Evolutionary conservation across 2,329 filamentous ascomycete species (phyloP).

Genomic region (Onygenales sp.): DNA sequence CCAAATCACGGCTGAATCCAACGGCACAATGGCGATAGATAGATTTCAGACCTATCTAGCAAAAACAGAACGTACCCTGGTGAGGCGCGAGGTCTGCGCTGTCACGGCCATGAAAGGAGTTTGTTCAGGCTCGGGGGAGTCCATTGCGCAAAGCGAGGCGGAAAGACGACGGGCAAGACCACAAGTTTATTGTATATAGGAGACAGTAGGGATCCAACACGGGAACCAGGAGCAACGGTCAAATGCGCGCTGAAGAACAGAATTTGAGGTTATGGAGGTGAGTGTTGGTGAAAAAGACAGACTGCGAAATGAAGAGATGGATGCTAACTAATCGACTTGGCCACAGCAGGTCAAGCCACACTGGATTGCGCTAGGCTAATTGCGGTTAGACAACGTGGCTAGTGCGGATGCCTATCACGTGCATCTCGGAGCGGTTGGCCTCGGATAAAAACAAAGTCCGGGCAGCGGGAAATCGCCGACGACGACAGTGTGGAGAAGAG

Average conservation of each 20-base stretch:
- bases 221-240: not conserved
- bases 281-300: not conserved
- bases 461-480: not conserved
- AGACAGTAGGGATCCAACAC: not conserved
- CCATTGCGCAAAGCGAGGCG: conserved; percentile 47
- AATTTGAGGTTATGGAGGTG: not conserved
- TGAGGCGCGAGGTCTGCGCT: conserved; percentile 57
- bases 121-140: conserved; percentile 75
- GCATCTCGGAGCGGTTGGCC: conserved; percentile 18
- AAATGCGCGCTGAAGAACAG: not conserved
- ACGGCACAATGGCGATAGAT: not conserved
- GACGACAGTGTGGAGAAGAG: not conserved
- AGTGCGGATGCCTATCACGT: not conserved
- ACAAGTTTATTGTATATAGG: not conserved
- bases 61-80: conserved; percentile 27
- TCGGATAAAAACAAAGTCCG: conserved; percentile 13
- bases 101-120: conserved; percentile 87
- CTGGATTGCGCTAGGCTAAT: not conserved
- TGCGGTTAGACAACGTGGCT: not conserved
- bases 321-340: not conserved
- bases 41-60: not conserved
- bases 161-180: not conserved
- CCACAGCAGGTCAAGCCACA: not conserved
- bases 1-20: not conserved
- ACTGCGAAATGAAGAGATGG: too few relatives aligned